phyloP scores from a whole-genome alignment of 176 grass and related monocot species.

The Oryza officinalis region DNA sequence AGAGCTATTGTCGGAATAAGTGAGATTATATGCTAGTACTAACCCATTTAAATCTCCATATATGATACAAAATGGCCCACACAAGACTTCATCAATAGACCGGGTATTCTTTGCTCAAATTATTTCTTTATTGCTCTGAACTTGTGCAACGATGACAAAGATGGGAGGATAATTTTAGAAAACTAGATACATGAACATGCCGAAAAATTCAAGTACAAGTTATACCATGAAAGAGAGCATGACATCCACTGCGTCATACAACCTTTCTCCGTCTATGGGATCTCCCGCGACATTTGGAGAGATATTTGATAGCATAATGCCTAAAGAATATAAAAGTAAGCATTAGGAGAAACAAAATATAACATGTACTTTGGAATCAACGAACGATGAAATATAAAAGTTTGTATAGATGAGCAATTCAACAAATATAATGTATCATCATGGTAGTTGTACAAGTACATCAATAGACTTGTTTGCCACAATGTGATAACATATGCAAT shows the following conservation, averaged over 20 bases:
- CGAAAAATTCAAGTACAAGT: background rate
- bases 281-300: slow-evolving; percentile 8
- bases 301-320: slow-evolving; percentile 29
- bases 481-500: background rate
- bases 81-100: too few relatives aligned
- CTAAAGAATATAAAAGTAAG: slow-evolving; percentile 24
- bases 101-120: too few relatives aligned
- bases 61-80: too few relatives aligned
- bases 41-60: too few relatives aligned
- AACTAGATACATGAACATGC: background rate
- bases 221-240: slow-evolving; percentile 48
- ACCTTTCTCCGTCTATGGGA: slow-evolving; percentile 22
- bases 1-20: too few relatives aligned
- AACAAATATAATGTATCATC: too few relatives aligned
- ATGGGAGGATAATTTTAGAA: background rate
- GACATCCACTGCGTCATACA: slow-evolving; percentile 39
- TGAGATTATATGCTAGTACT: too few relatives aligned
- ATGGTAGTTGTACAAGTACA: background rate
- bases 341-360: background rate
- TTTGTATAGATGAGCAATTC: too few relatives aligned
- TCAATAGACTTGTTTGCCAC: background rate
- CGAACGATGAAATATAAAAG: too few relatives aligned
- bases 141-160: background rate
- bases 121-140: background rate
- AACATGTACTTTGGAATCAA: too few relatives aligned